Conservation (phyloP, 1,139 yeast genomes). For the Saccharomyces hybrid region DNA sequence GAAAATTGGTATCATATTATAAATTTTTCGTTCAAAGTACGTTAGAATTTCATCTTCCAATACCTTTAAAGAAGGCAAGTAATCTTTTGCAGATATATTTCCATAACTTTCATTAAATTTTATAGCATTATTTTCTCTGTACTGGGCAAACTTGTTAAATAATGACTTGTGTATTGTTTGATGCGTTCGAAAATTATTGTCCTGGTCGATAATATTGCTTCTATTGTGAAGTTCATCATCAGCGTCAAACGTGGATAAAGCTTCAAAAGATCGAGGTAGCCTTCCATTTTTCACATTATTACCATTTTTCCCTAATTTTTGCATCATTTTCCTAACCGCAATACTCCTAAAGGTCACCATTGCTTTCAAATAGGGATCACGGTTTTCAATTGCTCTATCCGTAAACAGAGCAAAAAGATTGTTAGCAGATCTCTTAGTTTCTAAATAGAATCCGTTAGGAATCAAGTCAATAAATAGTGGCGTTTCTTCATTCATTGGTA, state of each 20-base stretch:
- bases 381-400: conserved; percentile 21
- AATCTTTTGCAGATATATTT: conserved; percentile 9
- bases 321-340: conserved; percentile 19
- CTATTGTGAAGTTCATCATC: conserved; percentile 11
- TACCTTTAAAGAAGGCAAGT: conserved; percentile 15
- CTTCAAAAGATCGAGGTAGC: conserved; percentile 21
- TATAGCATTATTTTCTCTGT: conserved; percentile 15
- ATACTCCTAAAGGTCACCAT: conserved; percentile 18
- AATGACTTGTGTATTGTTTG: conserved; percentile 19
- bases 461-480: conserved; percentile 16
- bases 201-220: background rate
- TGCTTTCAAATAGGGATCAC: conserved; percentile 25
- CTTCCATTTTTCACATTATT: conserved; percentile 10
- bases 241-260: conserved; percentile 21
- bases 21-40: conserved; percentile 18
- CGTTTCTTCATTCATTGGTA: background rate
- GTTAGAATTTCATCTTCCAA: conserved; percentile 20
- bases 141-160: conserved; percentile 25
- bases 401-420: conserved; percentile 20
- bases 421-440: conserved; percentile 26
- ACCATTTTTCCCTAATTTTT: conserved; percentile 11
- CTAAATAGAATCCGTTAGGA: conserved; percentile 22
- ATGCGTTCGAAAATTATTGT: conserved; percentile 12
- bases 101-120: conserved; percentile 8
- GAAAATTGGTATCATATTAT: conserved; percentile 22